Percentiles rank a stretch among this genome's conserved stretches.
Evolutionary conservation across 805 yeast species (phyloP).

Genomic region (Candida vartiovaarae): DNA sequence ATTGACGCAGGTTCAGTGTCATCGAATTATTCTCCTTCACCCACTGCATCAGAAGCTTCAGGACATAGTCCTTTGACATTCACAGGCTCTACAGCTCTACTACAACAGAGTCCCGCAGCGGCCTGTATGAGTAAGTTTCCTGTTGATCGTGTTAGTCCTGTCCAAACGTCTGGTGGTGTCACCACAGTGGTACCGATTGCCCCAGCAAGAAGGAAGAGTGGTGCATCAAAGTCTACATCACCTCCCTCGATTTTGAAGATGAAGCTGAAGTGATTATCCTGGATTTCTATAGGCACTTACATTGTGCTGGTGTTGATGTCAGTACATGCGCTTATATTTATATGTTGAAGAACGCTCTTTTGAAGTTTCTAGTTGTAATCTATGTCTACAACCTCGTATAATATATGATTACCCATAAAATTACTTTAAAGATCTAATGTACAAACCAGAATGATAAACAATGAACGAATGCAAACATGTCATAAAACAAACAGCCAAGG

Average conservation of each 20-base stretch:
- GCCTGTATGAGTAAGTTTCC: conserved; percentile 8
- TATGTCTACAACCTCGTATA: too few species aligned
- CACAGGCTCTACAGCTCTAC: background rate
- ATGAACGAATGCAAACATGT: background rate
- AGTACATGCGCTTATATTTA: too few species aligned
- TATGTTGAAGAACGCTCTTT: too few species aligned
- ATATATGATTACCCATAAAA: background rate
- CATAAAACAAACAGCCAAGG: conserved; percentile 11
- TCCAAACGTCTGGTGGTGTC: too few species aligned
- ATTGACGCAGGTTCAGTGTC: conserved; percentile 11
- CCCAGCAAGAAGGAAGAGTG: too few species aligned
- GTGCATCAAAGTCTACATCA: too few species aligned
- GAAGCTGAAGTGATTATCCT: too few species aligned
- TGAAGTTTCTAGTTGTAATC: too few species aligned
- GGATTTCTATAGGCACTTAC: too few species aligned
- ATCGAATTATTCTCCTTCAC: conserved; percentile 19
- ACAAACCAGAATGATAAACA: conserved; percentile 2
- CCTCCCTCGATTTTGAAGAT: too few species aligned
- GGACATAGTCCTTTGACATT: conserved; percentile 17
- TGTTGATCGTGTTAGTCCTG: background rate
- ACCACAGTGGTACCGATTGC: too few species aligned
- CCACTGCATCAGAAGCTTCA: conserved; percentile 20
- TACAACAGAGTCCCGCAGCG: conserved; percentile 13
- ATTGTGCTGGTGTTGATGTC: too few species aligned
- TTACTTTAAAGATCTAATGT: background rate